Base-by-base conservation (phyloP, 768 basidiomycete species). In the Hortiboletus flavorubellus region DNA sequence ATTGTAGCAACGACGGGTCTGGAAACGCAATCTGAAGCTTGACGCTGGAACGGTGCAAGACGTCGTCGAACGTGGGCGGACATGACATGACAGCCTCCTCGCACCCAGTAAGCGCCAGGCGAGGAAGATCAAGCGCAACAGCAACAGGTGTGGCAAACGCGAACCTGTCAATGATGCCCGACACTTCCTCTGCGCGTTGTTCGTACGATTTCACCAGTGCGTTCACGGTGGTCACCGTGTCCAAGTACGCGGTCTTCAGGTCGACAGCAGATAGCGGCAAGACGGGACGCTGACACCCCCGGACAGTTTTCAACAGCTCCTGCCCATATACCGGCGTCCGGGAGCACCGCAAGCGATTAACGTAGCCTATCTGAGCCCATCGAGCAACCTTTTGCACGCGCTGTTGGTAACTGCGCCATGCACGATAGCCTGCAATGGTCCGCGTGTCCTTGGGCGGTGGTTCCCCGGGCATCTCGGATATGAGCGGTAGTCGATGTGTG, bases 1-100 rank as follows among this genome's bases (percentile, higher is more conserved):
- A 97, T 67, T 97, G 94, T 8, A 97, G 78, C 33, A 96, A 77
- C 5, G 86, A 91, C 0, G 87, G 83, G 61, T 95, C 91, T 0
- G 95, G 95, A 69, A 98, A 97, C 2, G 93, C 94, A 51, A 98
- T 92, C 62, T 93, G 91, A 31, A 93, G 78, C 67, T 91, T 93
- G 60, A 93, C 91, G 40, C 80, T 83, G 1, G 87, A 73, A 26
- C 75, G 79, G 67, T 97, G 94, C 11, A 97, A 68, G 21, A 79
- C 71, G 1, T 74, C 72, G 64, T 94, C 93, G 63, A 93, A 89
- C 15, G 74, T 72, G 2, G 72, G 67, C 6, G 75, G 63, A 58
- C 75, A 72, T 2, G 59, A 57, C 6, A 58, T 44, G 51, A 72
- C 41, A 61, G 68, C 33, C 1, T 59, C 40, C 33, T 72, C 66